Conservation (phyloP, 2,329 filamentous ascomycete genomes). For the Cladosporium cucumerinum region DNA sequence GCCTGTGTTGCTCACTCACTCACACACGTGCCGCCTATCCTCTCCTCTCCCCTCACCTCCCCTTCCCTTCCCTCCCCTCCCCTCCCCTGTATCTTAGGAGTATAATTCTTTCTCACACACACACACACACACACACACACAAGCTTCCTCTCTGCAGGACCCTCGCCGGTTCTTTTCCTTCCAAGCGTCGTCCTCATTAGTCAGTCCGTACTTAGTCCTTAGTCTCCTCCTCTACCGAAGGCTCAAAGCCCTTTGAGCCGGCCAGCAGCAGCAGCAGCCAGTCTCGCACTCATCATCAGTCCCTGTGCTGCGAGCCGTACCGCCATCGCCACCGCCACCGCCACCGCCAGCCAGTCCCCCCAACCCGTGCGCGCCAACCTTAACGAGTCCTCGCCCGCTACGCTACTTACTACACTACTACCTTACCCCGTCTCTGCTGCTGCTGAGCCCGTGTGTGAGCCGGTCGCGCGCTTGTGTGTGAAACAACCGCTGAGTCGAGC, state of each 20-base stretch:
- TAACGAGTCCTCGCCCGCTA: constrained; percentile 3
- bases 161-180: not conserved
- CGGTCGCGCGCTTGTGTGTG: constrained; percentile 13
- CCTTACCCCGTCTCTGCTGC: constrained; percentile 4
- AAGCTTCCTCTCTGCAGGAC: not conserved
- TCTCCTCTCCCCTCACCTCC: no score
- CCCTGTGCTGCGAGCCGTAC: constrained; percentile 10
- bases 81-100: no score
- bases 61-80: no score
- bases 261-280: not conserved
- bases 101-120: not conserved
- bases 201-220: not conserved
- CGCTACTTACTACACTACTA: not conserved
- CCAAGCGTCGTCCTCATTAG: not conserved
- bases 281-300: not conserved
- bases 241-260: not conserved
- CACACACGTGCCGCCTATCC: no score
- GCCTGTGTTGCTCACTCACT: not conserved
- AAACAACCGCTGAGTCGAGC: constrained; percentile 15
- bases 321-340: not conserved
- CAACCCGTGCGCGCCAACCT: constrained; percentile 12
- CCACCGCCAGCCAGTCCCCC: not conserved
- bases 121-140: no score
- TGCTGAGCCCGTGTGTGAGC: not conserved
- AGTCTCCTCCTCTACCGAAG: not conserved